Conservation (phyloP, 1,284 basidiomycete species). For the Pseudozyma sp. region DNA sequence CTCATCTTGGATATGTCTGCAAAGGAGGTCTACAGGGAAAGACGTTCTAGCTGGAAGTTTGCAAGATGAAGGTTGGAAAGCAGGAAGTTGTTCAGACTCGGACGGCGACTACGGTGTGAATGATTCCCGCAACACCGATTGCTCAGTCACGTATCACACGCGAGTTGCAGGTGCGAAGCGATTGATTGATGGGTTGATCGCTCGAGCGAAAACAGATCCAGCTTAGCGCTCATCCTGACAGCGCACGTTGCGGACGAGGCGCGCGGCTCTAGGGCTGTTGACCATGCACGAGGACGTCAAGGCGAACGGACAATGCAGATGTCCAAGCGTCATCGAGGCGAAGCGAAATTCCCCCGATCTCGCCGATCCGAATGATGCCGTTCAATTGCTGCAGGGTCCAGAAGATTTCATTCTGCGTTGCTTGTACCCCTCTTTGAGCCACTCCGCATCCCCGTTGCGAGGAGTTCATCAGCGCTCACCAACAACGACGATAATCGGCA, state of each 20-base stretch:
- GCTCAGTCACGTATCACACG: slow-evolving; percentile 14
- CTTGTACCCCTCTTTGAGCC: not conserved
- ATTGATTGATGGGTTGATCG: not conserved
- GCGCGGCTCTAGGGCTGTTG: slow-evolving; percentile 14
- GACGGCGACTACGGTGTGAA: not conserved
- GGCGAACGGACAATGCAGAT: not conserved
- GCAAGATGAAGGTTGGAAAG: slow-evolving; percentile 2
- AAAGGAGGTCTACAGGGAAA: not conserved
- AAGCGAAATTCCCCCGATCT: slow-evolving; percentile 1
- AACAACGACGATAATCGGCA: not conserved
- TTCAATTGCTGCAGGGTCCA: slow-evolving; percentile 21
- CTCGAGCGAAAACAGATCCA: not conserved
- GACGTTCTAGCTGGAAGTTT: not conserved
- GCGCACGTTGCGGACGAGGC: slow-evolving; percentile 23
- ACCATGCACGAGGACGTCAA: slow-evolving; percentile 11
- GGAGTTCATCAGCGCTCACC: too few relatives aligned
- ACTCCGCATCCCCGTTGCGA: too few relatives aligned
- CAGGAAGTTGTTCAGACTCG: not conserved
- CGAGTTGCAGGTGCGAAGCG: not conserved
- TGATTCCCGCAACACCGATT: not conserved
- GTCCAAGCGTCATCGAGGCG: too few relatives aligned
- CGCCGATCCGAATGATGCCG: not conserved
- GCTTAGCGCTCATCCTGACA: too few relatives aligned
- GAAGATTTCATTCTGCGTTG: slow-evolving; percentile 4
- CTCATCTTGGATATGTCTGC: slow-evolving; percentile 16